phyloP scores from a whole-genome alignment of 805 yeast genomes.

The Brettanomyces nanus region DNA sequence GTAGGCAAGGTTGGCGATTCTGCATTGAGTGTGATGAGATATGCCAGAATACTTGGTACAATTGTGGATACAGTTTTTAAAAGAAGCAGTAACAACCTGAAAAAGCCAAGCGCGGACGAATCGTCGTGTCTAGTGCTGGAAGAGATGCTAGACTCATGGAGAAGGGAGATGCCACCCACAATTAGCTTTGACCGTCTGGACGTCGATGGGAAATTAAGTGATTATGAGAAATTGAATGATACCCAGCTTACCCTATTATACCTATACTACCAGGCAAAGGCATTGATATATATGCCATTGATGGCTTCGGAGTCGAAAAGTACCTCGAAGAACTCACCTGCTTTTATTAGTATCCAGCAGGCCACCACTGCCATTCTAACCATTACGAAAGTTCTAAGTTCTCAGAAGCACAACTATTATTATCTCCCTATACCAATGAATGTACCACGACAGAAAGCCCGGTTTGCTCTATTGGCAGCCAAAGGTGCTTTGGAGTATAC shows the following conservation, averaged over 20 bases:
- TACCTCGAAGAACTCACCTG: constrained; percentile 37
- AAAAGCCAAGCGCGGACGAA: constrained; percentile 23
- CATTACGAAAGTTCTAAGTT: constrained; percentile 33
- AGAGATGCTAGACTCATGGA: constrained; percentile 71
- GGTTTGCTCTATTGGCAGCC: constrained; percentile 58
- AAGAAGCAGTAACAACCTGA: constrained; percentile 35
- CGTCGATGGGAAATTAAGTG: constrained; percentile 35
- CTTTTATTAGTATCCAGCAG: constrained; percentile 62
- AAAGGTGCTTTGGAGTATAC: constrained; percentile 76
- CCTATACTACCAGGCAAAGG: constrained; percentile 53
- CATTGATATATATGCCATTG: constrained; percentile 58
- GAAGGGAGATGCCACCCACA: constrained; percentile 54
- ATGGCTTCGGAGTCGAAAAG: constrained; percentile 34
- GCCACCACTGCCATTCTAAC: constrained; percentile 54
- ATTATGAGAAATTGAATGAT: constrained; percentile 27
- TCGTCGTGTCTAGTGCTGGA: constrained; percentile 35
- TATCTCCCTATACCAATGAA: constrained; percentile 59
- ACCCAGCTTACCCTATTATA: constrained; percentile 47
- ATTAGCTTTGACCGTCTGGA: constrained; percentile 55
- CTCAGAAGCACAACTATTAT: constrained; percentile 29
- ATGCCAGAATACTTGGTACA: constrained; percentile 63
- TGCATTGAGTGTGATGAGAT: constrained; percentile 59
- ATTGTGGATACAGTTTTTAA: constrained; percentile 65
- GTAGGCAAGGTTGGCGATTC: constrained; percentile 64
- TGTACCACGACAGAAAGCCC: constrained; percentile 51